phyloP scores from a whole-genome alignment of 2,329 filamentous ascomycete species.

The Xylariaceae sp. region DNA sequence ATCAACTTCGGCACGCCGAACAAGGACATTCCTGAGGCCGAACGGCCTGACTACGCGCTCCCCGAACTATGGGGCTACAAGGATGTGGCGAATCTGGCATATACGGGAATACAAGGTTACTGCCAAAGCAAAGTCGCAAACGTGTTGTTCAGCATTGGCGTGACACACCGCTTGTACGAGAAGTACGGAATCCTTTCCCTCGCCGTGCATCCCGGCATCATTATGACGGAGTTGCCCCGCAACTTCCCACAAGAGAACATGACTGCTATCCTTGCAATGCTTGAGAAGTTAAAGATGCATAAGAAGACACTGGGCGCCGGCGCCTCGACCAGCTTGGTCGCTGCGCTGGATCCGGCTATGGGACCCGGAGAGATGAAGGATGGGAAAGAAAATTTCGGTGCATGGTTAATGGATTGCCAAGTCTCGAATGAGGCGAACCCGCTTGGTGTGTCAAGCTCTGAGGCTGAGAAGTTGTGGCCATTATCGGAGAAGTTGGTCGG shows the following conservation, averaged over 20 bases:
- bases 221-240: conserved; percentile 31
- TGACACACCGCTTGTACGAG: conserved; percentile 28
- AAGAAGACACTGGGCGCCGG: conserved; percentile 21
- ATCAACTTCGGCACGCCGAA: conserved; percentile 33
- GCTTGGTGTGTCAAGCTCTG: conserved; percentile 23
- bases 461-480: conserved; percentile 36
- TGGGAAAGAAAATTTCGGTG: conserved; percentile 32
- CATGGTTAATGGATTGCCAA: conserved; percentile 32
- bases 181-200: conserved; percentile 32
- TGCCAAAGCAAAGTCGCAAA: conserved; percentile 35
- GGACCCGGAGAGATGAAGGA: conserved; percentile 20
- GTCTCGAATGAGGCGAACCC: conserved; percentile 25
- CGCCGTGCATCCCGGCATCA: conserved; percentile 33
- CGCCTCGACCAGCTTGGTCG: conserved; percentile 28
- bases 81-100: conserved; percentile 24
- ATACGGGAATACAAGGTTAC: conserved; percentile 32
- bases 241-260: conserved; percentile 15
- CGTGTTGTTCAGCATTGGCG: conserved; percentile 29
- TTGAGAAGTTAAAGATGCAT: neutral
- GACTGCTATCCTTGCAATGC: conserved; percentile 12
- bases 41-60: conserved; percentile 28
- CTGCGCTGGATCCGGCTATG: conserved; percentile 31
- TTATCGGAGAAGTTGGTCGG: conserved; percentile 33
- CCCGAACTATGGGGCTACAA: conserved; percentile 22
- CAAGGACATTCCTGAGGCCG: conserved; percentile 29